phyloP scores from a whole-genome alignment of 257 asterid genomes.

The Echium plantagineum region DNA sequence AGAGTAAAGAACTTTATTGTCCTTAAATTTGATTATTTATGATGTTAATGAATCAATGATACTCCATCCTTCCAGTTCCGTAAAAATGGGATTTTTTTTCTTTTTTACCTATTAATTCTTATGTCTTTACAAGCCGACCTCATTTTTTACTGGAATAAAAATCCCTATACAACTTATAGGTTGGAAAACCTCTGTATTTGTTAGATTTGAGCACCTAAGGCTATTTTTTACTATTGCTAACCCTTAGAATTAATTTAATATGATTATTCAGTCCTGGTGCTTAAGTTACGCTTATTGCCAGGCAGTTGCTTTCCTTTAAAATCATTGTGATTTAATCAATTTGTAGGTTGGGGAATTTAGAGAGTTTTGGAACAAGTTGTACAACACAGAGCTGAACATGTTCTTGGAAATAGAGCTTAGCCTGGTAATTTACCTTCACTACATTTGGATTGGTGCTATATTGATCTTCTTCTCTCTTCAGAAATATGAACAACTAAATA shows the following conservation, averaged over 20 bases:
- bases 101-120: no score
- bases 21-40: background rate
- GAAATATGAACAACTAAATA: background rate
- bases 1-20: slow-evolving; percentile 31
- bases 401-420: slow-evolving; percentile 56
- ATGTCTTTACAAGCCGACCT: no score
- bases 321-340: background rate
- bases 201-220: background rate
- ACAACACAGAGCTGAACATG: slow-evolving; percentile 65
- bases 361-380: slow-evolving; percentile 62
- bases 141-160: no score
- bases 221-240: background rate
- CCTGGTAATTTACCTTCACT: slow-evolving; percentile 29
- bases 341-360: slow-evolving; percentile 68
- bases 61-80: background rate
- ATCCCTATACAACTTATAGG: background rate
- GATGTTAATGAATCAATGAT: background rate
- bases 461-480: background rate
- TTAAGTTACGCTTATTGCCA: background rate
- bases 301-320: slow-evolving; percentile 8
- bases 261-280: no score
- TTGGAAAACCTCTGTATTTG: background rate
- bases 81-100: no score
- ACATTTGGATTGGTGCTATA: background rate
- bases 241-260: background rate